Conservation (phyloP, 345 rosid genomes). For the Bretschneidera sinensis region DNA sequence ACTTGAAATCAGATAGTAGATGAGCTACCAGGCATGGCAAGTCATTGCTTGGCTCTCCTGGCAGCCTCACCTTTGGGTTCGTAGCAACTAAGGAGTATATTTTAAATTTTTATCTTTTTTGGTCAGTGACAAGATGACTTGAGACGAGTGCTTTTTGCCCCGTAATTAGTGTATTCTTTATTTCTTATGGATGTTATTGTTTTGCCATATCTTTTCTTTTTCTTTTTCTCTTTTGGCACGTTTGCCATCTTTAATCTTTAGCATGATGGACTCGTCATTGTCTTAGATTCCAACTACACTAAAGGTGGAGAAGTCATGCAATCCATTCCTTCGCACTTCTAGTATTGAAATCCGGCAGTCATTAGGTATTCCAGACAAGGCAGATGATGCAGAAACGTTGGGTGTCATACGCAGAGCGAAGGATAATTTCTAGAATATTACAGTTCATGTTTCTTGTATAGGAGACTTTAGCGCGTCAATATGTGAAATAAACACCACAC, state of each 20-base stretch:
- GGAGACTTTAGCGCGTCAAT: constrained; percentile 22
- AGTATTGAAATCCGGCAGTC: constrained; percentile 62
- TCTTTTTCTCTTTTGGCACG: neutral
- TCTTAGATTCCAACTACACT: constrained; percentile 72
- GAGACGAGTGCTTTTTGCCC: too few relatives aligned
- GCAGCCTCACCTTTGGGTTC: too few relatives aligned
- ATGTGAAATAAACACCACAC: constrained; percentile 9
- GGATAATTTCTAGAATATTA: constrained; percentile 50
- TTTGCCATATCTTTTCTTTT: neutral
- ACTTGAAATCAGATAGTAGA: too few relatives aligned
- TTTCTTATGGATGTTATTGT: neutral
- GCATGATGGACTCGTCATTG: neutral
- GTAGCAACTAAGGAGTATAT: too few relatives aligned
- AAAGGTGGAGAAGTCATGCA: constrained; percentile 80
- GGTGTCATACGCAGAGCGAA: constrained; percentile 67
- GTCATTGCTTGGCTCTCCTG: too few relatives aligned
- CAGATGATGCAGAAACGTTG: constrained; percentile 69
- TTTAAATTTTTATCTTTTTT: too few relatives aligned
- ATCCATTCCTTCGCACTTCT: constrained; percentile 82
- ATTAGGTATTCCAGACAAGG: constrained; percentile 52
- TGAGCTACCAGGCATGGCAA: too few relatives aligned
- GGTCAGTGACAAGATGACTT: too few relatives aligned
- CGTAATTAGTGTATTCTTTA: too few relatives aligned
- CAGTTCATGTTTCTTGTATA: constrained; percentile 32
- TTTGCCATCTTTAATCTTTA: neutral